A percentile compares a stretch with the other conserved stretches of the same genome.
phyloP scores from a whole-genome alignment of 495 filamentous ascomycete genomes.

The Pyronema domesticum region DNA sequence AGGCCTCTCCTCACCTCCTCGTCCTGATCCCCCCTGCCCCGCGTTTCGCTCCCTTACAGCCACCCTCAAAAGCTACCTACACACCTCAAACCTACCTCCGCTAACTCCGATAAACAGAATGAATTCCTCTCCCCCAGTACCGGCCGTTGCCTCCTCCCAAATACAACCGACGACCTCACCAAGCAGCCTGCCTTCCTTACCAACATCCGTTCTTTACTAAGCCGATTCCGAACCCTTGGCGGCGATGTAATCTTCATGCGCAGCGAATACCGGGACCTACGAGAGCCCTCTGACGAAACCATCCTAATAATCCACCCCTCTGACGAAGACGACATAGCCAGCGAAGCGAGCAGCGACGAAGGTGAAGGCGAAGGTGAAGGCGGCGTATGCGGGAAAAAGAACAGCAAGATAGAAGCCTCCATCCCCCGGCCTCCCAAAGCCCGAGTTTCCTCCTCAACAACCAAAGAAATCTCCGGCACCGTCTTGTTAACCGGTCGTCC shows the following conservation, averaged over 20 bases:
- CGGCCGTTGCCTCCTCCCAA: constrained; percentile 48
- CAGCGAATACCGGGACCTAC: constrained; percentile 49
- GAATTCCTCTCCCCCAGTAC: constrained; percentile 55
- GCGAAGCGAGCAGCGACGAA: constrained; percentile 13
- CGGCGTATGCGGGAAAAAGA: no score
- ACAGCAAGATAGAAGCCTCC: neutral
- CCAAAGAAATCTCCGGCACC: constrained; percentile 12
- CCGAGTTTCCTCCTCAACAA: neutral
- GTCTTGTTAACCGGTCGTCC: constrained; percentile 12
- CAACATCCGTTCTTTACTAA: constrained; percentile 45
- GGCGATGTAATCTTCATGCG: constrained; percentile 83
- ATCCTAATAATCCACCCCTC: constrained; percentile 23
- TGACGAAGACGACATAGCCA: neutral
- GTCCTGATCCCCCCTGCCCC: neutral
- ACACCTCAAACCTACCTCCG: neutral
- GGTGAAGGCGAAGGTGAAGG: constrained; percentile 6
- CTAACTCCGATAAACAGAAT: constrained; percentile 29
- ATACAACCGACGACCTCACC: constrained; percentile 25
- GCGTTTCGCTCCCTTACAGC: no score
- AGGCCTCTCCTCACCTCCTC: neutral
- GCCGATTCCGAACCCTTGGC: constrained; percentile 48
- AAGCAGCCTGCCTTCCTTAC: constrained; percentile 42
- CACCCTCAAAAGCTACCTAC: no score
- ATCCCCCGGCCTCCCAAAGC: neutral
- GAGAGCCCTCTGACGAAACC: constrained; percentile 35